Evolutionary conservation across 2,329 filamentous ascomycete species (phyloP).

Genomic region (Metarhizium anisopliae): DNA sequence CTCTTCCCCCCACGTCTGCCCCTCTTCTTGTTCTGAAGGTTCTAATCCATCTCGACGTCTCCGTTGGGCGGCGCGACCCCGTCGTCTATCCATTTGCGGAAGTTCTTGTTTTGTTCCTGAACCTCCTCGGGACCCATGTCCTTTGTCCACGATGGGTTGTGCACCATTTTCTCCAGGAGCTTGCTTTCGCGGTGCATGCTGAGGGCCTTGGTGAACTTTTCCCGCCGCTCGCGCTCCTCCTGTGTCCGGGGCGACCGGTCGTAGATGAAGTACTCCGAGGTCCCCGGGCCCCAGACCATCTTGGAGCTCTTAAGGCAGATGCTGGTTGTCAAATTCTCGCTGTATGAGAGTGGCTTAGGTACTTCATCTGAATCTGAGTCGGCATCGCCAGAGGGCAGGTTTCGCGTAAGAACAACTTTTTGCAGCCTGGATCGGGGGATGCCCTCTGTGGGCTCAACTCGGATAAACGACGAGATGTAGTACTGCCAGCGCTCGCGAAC

Average conservation of each 20-base stretch:
- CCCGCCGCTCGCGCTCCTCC: conserved; percentile 48
- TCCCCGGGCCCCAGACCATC: conserved; percentile 65
- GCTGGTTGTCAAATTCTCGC: conserved; percentile 61
- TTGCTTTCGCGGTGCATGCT: conserved; percentile 58
- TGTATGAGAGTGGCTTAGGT: conserved; percentile 50
- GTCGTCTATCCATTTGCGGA: conserved; percentile 43
- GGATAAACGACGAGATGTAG: conserved; percentile 88
- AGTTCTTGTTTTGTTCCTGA: conserved; percentile 63
- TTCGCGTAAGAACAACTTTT: conserved; percentile 62
- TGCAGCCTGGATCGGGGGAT: conserved; percentile 56
- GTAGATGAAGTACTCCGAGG: conserved; percentile 63
- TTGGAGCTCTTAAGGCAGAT: conserved; percentile 73
- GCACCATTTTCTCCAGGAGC: conserved; percentile 71
- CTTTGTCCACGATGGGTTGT: conserved; percentile 72
- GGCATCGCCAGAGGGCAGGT: conserved; percentile 53
- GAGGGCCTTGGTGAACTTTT: conserved; percentile 42
- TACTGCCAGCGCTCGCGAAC: conserved; percentile 81
- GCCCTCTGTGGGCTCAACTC: conserved; percentile 80
- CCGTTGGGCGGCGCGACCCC: conserved; percentile 26
- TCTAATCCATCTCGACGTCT: conserved; percentile 4
- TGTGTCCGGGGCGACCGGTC: conserved; percentile 59
- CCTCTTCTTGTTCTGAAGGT: neutral
- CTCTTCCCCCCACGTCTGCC: neutral
- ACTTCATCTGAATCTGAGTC: conserved; percentile 55
- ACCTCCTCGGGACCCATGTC: conserved; percentile 70